A percentile compares a stretch with the other conserved stretches of the same genome.
Conservation (phyloP, 352 stramenopile species). For the Globisporangium cylindrosporum region DNA sequence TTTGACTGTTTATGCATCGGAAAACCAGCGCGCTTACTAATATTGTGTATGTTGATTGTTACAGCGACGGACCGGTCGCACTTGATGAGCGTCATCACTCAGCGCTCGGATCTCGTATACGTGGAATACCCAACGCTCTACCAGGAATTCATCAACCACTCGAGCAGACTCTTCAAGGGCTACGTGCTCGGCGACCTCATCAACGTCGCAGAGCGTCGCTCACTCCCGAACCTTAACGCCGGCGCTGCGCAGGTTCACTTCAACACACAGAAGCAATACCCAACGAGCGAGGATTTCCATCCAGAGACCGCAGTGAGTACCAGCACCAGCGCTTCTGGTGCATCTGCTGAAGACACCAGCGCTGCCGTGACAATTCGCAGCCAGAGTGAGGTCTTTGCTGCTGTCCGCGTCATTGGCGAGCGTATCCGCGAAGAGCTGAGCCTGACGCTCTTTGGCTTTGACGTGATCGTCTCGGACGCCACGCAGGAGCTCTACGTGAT, state of each 20-base stretch:
- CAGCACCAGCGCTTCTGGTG: background rate
- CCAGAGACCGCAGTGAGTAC: background rate
- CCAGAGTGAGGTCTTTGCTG: slow-evolving; percentile 54
- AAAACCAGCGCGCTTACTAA: background rate
- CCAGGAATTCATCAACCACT: slow-evolving; percentile 87
- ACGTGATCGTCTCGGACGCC: slow-evolving; percentile 75
- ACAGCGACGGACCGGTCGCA: slow-evolving; percentile 77
- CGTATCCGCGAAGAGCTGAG: slow-evolving; percentile 57
- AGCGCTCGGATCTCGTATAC: slow-evolving; percentile 51
- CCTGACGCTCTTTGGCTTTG: slow-evolving; percentile 81
- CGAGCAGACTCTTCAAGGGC: slow-evolving; percentile 73
- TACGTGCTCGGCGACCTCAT: slow-evolving; percentile 79
- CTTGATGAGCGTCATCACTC: slow-evolving; percentile 80
- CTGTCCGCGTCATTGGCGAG: slow-evolving; percentile 57
- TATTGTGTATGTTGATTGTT: slow-evolving; percentile 1
- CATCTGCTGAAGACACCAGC: background rate
- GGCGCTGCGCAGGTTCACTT: slow-evolving; percentile 66
- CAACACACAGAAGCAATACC: slow-evolving; percentile 80
- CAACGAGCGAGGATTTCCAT: slow-evolving; percentile 63
- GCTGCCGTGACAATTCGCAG: slow-evolving; percentile 6
- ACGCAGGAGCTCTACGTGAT: slow-evolving; percentile 66
- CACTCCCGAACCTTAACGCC: slow-evolving; percentile 63
- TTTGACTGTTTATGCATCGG: background rate
- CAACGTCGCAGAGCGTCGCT: slow-evolving; percentile 71
- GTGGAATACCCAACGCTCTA: slow-evolving; percentile 62